Evolutionary conservation across 1,139 yeast species (phyloP), one percentile per base, ranked within the genome.

Genomic region (Saccharomycopsis hybrid): DNA sequence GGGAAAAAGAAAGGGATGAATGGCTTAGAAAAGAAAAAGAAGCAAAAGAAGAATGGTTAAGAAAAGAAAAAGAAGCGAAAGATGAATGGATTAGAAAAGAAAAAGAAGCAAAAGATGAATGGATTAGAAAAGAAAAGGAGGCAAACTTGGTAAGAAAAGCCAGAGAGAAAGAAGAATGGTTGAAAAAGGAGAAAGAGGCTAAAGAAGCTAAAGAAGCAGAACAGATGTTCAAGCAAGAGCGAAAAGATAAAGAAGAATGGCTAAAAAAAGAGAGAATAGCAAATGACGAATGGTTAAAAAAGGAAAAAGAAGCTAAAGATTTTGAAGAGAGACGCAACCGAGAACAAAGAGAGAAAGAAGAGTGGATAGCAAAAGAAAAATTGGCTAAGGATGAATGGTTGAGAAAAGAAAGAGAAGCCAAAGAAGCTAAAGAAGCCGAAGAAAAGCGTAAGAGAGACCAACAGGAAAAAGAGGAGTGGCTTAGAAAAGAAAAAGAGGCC

Each of bases 331-430:
- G 8, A n/a, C 39, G 32, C 3, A 47, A 47, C 30, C 11, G 18
- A 28, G 28, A 38, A 27, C 47, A 44, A 7, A 46, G 27, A 39
- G 37, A 39, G 11, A 32, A 41, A 45, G 37, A 28, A 25, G 47
- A 38, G 27, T n/a, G 18, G 30, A 11, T 27, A 29, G 35, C 45
- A 3, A 43, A 38, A 27, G 50, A 43, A 7, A 25, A 44, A 43
- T 11, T 9, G 32, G 46, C 45, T 28, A 46, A 28, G 33, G 46
- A 33, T 3, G 44, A 46, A 41, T 40, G 49, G 49, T 27, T 41
- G 13, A 30, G 30, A 29, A 33, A 40, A 24, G 45, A 44, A 29
- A 40, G 40, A 13, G 48, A 44, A 27, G 48, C 48, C 8, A 38
- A 25, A 30, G 27, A 42, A 13, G 27, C 11, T 30, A 42, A 29